Evolutionary conservation across 805 yeast species (phyloP).

Genomic region (Lachancea kluyveri): DNA sequence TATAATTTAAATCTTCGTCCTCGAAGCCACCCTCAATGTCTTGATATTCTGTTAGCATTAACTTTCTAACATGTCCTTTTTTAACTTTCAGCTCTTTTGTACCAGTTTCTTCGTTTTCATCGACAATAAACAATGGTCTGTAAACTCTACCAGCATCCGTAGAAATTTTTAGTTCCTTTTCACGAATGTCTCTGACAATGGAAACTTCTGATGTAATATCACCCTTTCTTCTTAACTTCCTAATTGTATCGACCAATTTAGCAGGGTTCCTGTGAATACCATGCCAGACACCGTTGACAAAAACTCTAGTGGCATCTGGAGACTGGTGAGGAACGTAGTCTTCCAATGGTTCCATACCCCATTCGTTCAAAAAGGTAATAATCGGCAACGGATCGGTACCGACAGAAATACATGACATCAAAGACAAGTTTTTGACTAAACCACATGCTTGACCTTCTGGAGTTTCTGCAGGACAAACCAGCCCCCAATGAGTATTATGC

Average conservation of each 20-base stretch:
- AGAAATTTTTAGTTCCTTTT: constrained; percentile 89
- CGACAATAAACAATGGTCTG: constrained; percentile 92
- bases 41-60: constrained; percentile 58
- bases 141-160: constrained; percentile 99
- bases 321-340: constrained; percentile 91
- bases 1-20: constrained; percentile 51
- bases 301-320: constrained; percentile 87
- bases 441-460: constrained; percentile 99
- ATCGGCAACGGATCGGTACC: constrained; percentile 97
- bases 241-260: constrained; percentile 83
- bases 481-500: constrained; percentile 99
- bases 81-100: constrained; percentile 67
- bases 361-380: constrained; percentile 86
- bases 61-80: constrained; percentile 74
- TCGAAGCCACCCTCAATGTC: constrained; percentile 45
- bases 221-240: constrained; percentile 88
- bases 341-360: constrained; percentile 99
- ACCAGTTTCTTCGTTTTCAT: constrained; percentile 68
- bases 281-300: constrained; percentile 98
- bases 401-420: constrained; percentile 96
- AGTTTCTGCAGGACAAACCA: constrained; percentile 99
- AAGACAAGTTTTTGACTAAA: constrained; percentile 88
- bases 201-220: constrained; percentile 95
- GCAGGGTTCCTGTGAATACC: constrained; percentile 98
- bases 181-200: constrained; percentile 93